These are phyloP conservation scores for Globisporangium takayamanum DNA, from an alignment of 352 stramenopile genomes.

Conservation along the genomic window DNA sequence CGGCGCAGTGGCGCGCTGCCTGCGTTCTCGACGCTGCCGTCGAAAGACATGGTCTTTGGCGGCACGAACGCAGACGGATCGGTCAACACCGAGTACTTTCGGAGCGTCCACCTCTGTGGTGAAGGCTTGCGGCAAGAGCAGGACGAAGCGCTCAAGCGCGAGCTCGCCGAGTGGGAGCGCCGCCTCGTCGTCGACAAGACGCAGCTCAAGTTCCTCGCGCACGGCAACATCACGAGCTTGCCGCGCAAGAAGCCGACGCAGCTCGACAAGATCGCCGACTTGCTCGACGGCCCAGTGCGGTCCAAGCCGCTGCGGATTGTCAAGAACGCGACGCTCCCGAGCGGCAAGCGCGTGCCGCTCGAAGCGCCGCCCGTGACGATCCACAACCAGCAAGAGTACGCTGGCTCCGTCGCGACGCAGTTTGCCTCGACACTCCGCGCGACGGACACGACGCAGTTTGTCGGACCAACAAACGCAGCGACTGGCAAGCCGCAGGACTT, in stretches of 20 bases:
- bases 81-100: slow-evolving; percentile 71
- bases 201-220: slow-evolving; percentile 83
- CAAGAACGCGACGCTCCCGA: slow-evolving; percentile 67
- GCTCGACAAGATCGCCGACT: slow-evolving; percentile 72
- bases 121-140: slow-evolving; percentile 71
- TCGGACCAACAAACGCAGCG: slow-evolving; percentile 18
- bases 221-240: slow-evolving; percentile 77
- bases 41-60: slow-evolving; percentile 86
- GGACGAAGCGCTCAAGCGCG: slow-evolving; percentile 55
- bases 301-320: slow-evolving; percentile 77
- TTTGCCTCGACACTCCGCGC: slow-evolving; percentile 45
- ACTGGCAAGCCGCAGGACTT: slow-evolving; percentile 48
- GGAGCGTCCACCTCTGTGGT: slow-evolving; percentile 81
- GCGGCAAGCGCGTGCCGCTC: slow-evolving; percentile 63
- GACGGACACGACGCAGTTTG: slow-evolving; percentile 31
- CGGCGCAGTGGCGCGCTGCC: slow-evolving; percentile 2
- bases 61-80: slow-evolving; percentile 68
- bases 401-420: slow-evolving; percentile 34
- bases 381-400: slow-evolving; percentile 57
- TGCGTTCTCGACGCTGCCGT: slow-evolving; percentile 78
- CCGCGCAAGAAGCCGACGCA: slow-evolving; percentile 45
- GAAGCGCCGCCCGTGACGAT: slow-evolving; percentile 60
- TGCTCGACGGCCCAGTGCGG: slow-evolving; percentile 37
- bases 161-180: slow-evolving; percentile 63
- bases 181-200: slow-evolving; percentile 86